Evolutionary conservation across 345 rosid species (phyloP).

Genomic region (Populus simonii): DNA sequence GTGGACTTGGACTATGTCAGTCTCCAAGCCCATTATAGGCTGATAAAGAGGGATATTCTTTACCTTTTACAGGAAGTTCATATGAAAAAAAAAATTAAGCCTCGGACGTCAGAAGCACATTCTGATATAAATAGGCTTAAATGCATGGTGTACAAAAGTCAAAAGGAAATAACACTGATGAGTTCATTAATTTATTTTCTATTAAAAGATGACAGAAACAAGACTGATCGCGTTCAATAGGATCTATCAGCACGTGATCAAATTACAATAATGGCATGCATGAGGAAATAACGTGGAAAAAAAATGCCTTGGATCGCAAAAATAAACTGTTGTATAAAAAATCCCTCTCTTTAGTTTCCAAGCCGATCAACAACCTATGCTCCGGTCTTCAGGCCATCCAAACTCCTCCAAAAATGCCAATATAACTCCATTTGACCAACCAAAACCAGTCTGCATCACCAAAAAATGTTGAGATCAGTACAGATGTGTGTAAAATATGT

Average conservation of each 20-base stretch:
- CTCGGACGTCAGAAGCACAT: no score
- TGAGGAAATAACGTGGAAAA: no score
- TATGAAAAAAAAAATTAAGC: no score
- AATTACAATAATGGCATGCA: background rate
- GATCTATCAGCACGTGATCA: background rate
- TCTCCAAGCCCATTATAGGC: no score
- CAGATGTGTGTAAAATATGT: background rate
- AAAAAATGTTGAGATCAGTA: background rate
- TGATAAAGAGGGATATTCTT: no score
- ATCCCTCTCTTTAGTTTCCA: background rate
- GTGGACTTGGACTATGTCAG: no score
- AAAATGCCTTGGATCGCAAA: background rate
- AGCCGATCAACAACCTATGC: constrained; percentile 35
- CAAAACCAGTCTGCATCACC: constrained; percentile 77
- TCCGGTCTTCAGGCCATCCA: constrained; percentile 73
- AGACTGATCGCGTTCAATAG: background rate
- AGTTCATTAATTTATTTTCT: no score
- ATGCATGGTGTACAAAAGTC: no score
- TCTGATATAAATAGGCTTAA: no score
- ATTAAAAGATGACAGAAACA: no score
- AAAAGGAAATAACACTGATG: no score
- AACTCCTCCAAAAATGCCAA: constrained; percentile 83
- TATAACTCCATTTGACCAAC: constrained; percentile 94
- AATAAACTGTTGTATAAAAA: background rate
- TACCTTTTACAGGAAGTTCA: no score